Evolutionary conservation across 23 red algal genomes (phyloP).

Genomic region (Pyropia yezoensis): DNA sequence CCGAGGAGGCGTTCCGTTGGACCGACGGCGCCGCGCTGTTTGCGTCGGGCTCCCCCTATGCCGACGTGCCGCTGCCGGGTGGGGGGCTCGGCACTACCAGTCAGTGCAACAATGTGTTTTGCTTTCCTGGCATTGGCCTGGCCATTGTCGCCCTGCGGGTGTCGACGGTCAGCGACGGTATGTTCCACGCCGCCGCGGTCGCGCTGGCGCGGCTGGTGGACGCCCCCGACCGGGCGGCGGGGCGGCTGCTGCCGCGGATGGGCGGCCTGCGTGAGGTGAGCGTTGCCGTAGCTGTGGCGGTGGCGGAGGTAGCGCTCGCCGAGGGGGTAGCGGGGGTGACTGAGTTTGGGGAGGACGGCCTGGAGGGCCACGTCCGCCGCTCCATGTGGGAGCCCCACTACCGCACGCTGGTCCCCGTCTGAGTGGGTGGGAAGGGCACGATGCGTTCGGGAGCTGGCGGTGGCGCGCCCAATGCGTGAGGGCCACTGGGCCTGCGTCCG

Average conservation of each 20-base stretch:
- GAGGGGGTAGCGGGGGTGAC: conserved; percentile 20
- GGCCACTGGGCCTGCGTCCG: no score
- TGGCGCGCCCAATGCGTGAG: no score
- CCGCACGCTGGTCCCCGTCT: no score
- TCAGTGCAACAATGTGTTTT: conserved; percentile 95
- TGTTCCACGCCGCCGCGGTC: conserved; percentile 84
- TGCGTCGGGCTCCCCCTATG: conserved; percentile 91
- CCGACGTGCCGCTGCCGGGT: conserved; percentile 32
- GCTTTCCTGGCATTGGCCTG: conserved; percentile 80
- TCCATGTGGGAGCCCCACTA: no score
- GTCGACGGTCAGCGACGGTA: conserved; percentile 73
- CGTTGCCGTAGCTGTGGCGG: conserved; percentile 67
- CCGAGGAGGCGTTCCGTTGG: conserved; percentile 67
- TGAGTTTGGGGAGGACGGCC: no score
- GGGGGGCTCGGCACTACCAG: conserved; percentile 30
- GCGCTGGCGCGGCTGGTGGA: conserved; percentile 37
- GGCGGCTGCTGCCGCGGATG: conserved; percentile 70
- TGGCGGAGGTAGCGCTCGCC: conserved; percentile 49
- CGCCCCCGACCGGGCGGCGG: conserved; percentile 34
- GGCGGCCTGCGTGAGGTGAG: conserved; percentile 48
- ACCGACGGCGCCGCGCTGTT: conserved; percentile 70
- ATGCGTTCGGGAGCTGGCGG: no score
- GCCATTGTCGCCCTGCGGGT: conserved; percentile 57
- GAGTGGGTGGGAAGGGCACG: no score
- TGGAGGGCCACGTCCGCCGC: no score